Evolutionary conservation across 208 protist species (phyloP), one percentile per base, ranked within the genome.

Genomic region (Naegleria lovaniensis): DNA sequence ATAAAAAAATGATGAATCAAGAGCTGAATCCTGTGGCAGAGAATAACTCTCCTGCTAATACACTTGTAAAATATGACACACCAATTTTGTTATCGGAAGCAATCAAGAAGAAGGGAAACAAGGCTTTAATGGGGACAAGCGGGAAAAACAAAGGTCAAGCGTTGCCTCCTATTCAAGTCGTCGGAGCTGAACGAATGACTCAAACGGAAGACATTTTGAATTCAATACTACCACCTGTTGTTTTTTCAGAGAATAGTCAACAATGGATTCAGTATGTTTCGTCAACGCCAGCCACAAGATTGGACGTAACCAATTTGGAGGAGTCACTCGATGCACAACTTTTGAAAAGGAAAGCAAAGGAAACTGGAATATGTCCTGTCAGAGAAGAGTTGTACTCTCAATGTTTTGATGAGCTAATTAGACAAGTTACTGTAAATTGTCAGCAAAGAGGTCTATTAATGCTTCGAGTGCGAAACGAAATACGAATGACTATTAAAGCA

Each of bases 351-450:
- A 95, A 98, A 83, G 98, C 98, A 16, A 93, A 97, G 22, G 96
- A 98, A 39, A 97, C 91, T 19, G 99, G 98, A 16, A 95, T 99
- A 84, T 99, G 98, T 93, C 96, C 96, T 13, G 97, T 99, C 38
- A 94, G 99, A 19, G 96, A 98, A 76, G 96, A 98, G 92, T 93
- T 99, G 7, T 99, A 99, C 92, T 55, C 94, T 19, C 98, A 99
- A 91, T 93, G 96, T n/a, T 99, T 99, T 93, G 97, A 97, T 92
- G 95, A 96, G 92, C 91, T 99, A 19, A 99, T 99, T 90, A 97
- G 98, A 7, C 96, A 99, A 93, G 94, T 99, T 25, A 99, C 98
- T 16, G 92, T 99, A n/a, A 98, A 99, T 90, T 99, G 98, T 91
- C 96, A 97, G 7, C 98, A 98, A 91, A 93, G 98, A 5, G 99